Percentiles rank a stretch among this genome's conserved stretches.
phyloP scores from a whole-genome alignment of 164 flowering plant species.

The Cinnamomum micranthum region DNA sequence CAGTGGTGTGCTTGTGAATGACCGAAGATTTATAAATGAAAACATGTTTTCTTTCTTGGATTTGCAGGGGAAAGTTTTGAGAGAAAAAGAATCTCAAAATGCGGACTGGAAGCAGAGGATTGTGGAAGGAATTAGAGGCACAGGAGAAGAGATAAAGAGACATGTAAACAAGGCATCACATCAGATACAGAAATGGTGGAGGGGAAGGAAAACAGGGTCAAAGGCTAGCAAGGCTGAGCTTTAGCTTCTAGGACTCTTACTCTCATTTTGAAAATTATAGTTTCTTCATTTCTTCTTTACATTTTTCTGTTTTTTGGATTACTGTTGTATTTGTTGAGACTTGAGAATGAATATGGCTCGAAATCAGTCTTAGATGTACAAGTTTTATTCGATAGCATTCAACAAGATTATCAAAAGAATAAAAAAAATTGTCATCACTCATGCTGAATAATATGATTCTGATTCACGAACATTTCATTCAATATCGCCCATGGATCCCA shows the following conservation, averaged over 20 bases:
- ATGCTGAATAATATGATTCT: too few species aligned
- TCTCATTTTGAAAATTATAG: neutral
- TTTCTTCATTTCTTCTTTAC: neutral
- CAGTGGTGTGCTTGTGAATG: neutral
- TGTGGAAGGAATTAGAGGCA: slow-evolving; percentile 32
- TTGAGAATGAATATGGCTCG: neutral
- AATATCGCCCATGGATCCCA: too few species aligned
- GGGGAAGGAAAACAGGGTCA: slow-evolving; percentile 25
- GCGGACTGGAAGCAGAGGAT: slow-evolving; percentile 59
- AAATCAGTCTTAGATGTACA: neutral
- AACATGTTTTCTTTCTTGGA: neutral
- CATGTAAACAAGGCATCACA: slow-evolving; percentile 47
- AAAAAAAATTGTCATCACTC: too few species aligned
- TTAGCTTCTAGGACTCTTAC: slow-evolving; percentile 18
- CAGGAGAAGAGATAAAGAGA: slow-evolving; percentile 36
- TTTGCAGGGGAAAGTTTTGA: slow-evolving; percentile 60
- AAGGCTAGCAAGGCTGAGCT: slow-evolving; percentile 55
- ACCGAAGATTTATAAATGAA: neutral
- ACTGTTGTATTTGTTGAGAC: neutral
- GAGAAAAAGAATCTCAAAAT: slow-evolving; percentile 44
- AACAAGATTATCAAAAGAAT: too few species aligned
- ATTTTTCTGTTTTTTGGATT: neutral
- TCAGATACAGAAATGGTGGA: slow-evolving; percentile 62
- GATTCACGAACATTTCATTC: too few species aligned
- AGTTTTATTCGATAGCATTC: too few species aligned